phyloP scores from a whole-genome alignment of 768 basidiomycete species.

The Xerocomellus amylosporus region DNA sequence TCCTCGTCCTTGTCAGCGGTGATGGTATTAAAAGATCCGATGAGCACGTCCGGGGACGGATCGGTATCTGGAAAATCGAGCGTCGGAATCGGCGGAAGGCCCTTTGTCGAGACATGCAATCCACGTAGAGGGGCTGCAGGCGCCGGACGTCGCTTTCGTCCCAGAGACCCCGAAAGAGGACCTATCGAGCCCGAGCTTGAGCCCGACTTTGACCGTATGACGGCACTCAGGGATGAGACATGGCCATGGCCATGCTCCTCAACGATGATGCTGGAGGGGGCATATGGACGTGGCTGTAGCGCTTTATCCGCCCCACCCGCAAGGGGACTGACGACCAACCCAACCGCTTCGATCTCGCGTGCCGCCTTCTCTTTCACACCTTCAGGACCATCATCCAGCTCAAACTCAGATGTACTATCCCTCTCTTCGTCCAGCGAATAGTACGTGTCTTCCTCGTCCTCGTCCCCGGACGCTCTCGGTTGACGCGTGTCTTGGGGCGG shows the following conservation, averaged over 20 bases:
- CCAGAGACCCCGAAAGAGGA: slow-evolving; percentile 42
- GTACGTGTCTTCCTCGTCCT: slow-evolving; percentile 35
- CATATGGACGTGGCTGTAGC: slow-evolving; percentile 13
- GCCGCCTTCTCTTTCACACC: slow-evolving; percentile 48
- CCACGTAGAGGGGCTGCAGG: slow-evolving; percentile 21
- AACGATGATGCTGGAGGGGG: slow-evolving; percentile 14
- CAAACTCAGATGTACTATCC: slow-evolving; percentile 16
- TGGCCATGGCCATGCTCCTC: neutral
- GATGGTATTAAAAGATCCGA: neutral
- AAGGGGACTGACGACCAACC: slow-evolving; percentile 63
- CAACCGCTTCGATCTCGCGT: slow-evolving; percentile 83
- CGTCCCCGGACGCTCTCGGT: slow-evolving; percentile 14
- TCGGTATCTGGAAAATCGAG: slow-evolving; percentile 26
- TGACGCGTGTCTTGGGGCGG: slow-evolving; percentile 18
- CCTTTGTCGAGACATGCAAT: slow-evolving; percentile 36
- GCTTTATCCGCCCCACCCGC: neutral
- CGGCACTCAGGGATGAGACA: neutral
- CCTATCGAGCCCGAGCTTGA: slow-evolving; percentile 19
- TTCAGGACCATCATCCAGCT: slow-evolving; percentile 6
- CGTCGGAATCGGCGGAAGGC: slow-evolving; percentile 53
- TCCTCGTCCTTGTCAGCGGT: neutral
- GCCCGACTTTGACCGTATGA: slow-evolving; percentile 6
- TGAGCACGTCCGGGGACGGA: neutral
- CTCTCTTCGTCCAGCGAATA: slow-evolving; percentile 32
- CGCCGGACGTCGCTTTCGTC: slow-evolving; percentile 26